These are phyloP conservation scores for Quercus lobata DNA, from an alignment of 331 rosid species.

Conservation along the genomic window DNA sequence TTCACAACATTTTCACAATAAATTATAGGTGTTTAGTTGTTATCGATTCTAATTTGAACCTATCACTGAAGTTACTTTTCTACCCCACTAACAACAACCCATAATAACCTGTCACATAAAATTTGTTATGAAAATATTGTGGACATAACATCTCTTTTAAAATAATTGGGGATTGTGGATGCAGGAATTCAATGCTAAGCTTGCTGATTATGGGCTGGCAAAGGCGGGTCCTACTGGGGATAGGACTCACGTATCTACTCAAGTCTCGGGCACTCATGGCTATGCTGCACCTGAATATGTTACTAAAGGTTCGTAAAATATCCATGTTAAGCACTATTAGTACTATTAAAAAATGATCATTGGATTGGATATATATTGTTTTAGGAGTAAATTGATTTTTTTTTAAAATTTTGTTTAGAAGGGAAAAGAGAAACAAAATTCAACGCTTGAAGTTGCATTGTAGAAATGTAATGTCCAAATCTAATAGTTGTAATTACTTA, in stretches of 20 bases:
- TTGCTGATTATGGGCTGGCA: conserved; percentile 91
- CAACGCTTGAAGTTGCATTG: background rate
- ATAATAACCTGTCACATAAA: too few species aligned
- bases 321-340: background rate
- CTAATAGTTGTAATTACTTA: background rate
- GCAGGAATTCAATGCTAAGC: conserved; percentile 90
- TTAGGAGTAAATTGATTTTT: background rate
- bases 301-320: conserved; percentile 67
- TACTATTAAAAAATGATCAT: background rate
- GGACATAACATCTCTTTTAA: background rate
- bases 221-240: conserved; percentile 97
- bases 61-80: too few species aligned
- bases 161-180: conserved; percentile 13
- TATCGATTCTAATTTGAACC: too few species aligned
- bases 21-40: too few species aligned
- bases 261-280: conserved; percentile 86
- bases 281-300: conserved; percentile 98
- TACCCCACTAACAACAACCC: too few species aligned
- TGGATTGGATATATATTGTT: background rate
- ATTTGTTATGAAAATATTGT: too few species aligned
- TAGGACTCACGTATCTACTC: conserved; percentile 93
- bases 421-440: background rate
- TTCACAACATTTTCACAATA: fast-evolving
- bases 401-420: background rate
- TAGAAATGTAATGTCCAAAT: background rate